A percentile compares a stretch with the other conserved stretches of the same genome.
Conservation (phyloP, 176 grass and related monocot species). For the Rhynchospora breviuscula region DNA sequence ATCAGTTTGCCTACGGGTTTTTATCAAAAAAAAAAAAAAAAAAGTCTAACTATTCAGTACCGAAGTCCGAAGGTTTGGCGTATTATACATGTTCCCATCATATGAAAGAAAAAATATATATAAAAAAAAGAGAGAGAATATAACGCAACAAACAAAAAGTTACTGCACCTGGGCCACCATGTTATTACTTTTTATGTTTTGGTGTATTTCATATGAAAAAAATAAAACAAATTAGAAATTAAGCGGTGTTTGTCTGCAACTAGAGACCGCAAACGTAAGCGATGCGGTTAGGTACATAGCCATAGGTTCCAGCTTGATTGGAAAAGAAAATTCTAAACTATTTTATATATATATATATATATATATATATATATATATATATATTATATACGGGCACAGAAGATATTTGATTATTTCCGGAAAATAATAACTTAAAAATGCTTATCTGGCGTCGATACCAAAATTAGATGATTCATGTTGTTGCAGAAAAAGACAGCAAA, state of each 20-base stretch:
- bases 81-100: no score
- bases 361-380: no score
- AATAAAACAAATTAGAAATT: background rate
- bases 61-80: no score
- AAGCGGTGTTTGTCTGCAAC: background rate
- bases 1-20: no score
- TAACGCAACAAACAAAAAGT: background rate
- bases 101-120: no score
- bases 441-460: background rate
- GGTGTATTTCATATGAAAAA: background rate
- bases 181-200: background rate
- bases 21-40: no score
- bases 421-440: background rate
- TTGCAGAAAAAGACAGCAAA: background rate
- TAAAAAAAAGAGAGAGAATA: no score
- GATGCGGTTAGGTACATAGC: background rate
- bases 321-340: background rate
- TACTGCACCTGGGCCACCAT: background rate
- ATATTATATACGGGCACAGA: background rate
- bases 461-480: constrained; percentile 10
- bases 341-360: no score
- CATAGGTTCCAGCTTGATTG: background rate
- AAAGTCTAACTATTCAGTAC: no score
- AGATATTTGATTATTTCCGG: background rate
- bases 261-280: background rate